These are phyloP conservation scores for Pascua sp. DNA, from an alignment of 1,284 basidiomycete genomes.

Conservation along the genomic window DNA sequence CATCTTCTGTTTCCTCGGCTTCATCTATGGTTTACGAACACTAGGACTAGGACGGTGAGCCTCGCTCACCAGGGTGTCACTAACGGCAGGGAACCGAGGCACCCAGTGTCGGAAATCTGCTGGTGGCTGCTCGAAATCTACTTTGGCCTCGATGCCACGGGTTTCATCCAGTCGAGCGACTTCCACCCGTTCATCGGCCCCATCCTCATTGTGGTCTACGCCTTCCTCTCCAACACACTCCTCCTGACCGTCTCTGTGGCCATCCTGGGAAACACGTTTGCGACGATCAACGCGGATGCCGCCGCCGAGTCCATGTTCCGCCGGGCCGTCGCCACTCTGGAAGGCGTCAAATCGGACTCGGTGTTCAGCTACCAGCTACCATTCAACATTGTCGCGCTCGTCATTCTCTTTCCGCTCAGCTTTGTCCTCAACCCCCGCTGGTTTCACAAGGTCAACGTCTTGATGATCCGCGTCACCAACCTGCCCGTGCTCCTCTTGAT, in stretches of 20 bases:
- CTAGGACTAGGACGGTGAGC: slow-evolving; percentile 40
- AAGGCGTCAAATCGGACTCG: slow-evolving; percentile 67
- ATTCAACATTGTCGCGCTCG: slow-evolving; percentile 75
- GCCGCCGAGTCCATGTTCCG: slow-evolving; percentile 93
- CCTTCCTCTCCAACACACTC: slow-evolving; percentile 77
- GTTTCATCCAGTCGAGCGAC: slow-evolving; percentile 62
- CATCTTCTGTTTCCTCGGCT: slow-evolving; percentile 69
- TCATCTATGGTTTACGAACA: slow-evolving; percentile 87
- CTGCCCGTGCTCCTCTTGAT: slow-evolving; percentile 80
- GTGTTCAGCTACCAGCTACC: slow-evolving; percentile 92
- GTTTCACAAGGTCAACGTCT: slow-evolving; percentile 65
- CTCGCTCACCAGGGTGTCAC: not conserved
- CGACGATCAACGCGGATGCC: slow-evolving; percentile 85
- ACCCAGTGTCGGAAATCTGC: slow-evolving; percentile 33
- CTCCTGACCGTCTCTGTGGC: slow-evolving; percentile 54
- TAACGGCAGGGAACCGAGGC: not conserved
- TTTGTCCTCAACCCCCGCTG: slow-evolving; percentile 61
- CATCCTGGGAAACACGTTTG: slow-evolving; percentile 88
- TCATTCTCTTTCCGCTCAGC: slow-evolving; percentile 75
- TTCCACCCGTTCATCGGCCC: slow-evolving; percentile 85
- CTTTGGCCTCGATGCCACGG: slow-evolving; percentile 84
- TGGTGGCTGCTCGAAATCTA: slow-evolving; percentile 52
- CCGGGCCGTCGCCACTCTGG: slow-evolving; percentile 81
- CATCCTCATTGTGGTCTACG: slow-evolving; percentile 73
- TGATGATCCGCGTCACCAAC: slow-evolving; percentile 64